These are phyloP conservation scores for Phialemonium atrogriseum DNA, from an alignment of 2,329 filamentous ascomycete genomes.

Conservation along the genomic window DNA sequence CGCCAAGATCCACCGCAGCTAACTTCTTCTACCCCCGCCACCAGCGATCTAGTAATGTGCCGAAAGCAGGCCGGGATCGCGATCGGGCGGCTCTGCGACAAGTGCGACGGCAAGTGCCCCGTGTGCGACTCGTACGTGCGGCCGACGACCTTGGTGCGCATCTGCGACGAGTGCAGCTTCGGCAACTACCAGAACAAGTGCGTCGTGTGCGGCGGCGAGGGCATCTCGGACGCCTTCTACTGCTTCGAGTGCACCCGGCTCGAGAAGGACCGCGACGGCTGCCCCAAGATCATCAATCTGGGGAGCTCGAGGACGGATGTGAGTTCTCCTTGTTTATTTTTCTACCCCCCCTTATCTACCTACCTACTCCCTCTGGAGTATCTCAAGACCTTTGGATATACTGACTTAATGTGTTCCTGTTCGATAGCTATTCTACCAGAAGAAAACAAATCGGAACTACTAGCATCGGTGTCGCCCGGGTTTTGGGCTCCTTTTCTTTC, in stretches of 20 bases:
- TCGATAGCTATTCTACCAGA: conserved; percentile 53
- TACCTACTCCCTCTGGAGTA: conserved; percentile 4
- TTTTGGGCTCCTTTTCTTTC: neutral
- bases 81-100: conserved; percentile 98
- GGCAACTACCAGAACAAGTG: conserved; percentile 99
- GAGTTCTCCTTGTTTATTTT: too few relatives aligned
- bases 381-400: too few relatives aligned
- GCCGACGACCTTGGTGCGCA: conserved; percentile 91
- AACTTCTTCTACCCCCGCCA: conserved; percentile 14
- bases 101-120: conserved; percentile 98
- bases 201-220: conserved; percentile 95
- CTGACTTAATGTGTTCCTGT: too few relatives aligned
- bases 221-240: conserved; percentile 97
- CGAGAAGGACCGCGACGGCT: conserved; percentile 95
- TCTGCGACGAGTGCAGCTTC: conserved; percentile 99
- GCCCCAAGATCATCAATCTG: conserved; percentile 98
- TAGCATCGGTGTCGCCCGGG: conserved; percentile 23
- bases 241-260: conserved; percentile 97
- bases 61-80: conserved; percentile 96
- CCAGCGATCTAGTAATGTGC: conserved; percentile 97
- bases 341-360: conserved; percentile 33
- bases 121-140: conserved; percentile 99
- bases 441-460: conserved; percentile 57
- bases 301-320: conserved; percentile 93
- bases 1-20: conserved; percentile 15